Base-by-base conservation (phyloP, 1,284 basidiomycete species). In the Inonotus obliquus region DNA sequence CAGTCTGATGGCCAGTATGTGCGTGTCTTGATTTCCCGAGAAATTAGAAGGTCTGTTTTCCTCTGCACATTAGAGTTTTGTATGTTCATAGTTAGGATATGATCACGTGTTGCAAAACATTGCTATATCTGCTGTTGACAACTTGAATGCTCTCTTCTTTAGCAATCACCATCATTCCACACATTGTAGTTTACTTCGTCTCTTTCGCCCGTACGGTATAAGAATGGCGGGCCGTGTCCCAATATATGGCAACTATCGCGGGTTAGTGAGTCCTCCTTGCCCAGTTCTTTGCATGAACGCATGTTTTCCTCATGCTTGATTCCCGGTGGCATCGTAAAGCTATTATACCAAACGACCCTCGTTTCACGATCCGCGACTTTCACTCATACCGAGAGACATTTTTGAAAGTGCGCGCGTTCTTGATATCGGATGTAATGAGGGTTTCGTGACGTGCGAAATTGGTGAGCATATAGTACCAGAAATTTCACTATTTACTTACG, bases 391-490 rank as follows among this genome's bases (percentile, higher is more conserved):
- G 0, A 54, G 69, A 2, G 67, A 73, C 3, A 75, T 88, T 32
- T 85, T 93, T 67, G 23, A 63, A 1, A 78, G 73, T 23, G 81
- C 81, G 59, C 75, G 77, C 52, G 86, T 94, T 1, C 78, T 94
- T 10, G 92, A 94, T 69, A 73, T 94, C 0, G 92, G 92, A 1
- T 92, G 89, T 69, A 94, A 94, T 70, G 87, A 91, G 69, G 92
- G 92, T 1, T 84, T 81, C 78, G 84, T 94, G 23, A 87, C 89
- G 0, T 89, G 88, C 67, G 89, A 93, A 71, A 85, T 94, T 41
- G 92, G 91, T 88, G 63, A 52, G 76, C 66, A 1, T n/a, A 21
- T n/a, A 44, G 41, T n/a, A 21, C 44, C 49, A 21, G 59, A n/a
- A 23, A 23, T 17, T 14, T 52, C 14, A 45, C 4, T 4, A 4